phyloP scores from a whole-genome alignment of 768 basidiomycete genomes.

The Strobilomyces confusus region DNA sequence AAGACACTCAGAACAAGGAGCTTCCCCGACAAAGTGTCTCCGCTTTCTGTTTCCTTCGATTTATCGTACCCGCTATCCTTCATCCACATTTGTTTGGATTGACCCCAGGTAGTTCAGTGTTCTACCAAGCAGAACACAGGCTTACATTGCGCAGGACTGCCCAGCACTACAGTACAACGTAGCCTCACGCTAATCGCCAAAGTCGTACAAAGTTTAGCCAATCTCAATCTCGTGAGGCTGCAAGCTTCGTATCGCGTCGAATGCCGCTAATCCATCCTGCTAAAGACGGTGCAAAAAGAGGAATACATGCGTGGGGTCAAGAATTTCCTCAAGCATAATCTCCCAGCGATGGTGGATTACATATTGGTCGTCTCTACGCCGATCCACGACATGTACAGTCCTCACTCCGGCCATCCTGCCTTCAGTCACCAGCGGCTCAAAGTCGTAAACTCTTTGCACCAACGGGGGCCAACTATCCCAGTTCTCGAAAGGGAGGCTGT shows the following conservation, averaged over 20 bases:
- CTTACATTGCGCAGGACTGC: slow-evolving; percentile 50
- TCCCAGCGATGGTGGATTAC: slow-evolving; percentile 76
- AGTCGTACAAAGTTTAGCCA: slow-evolving; percentile 86
- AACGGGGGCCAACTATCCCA: slow-evolving; percentile 53
- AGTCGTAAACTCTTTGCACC: slow-evolving; percentile 52
- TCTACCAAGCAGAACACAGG: background rate
- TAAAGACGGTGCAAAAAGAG: slow-evolving; percentile 65
- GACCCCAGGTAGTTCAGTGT: slow-evolving; percentile 51
- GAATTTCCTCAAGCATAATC: slow-evolving; percentile 62
- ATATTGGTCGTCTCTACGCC: slow-evolving; percentile 67
- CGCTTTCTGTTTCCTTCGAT: slow-evolving; percentile 85
- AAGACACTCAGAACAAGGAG: slow-evolving; percentile 45
- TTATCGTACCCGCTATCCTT: slow-evolving; percentile 88
- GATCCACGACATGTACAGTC: slow-evolving; percentile 22
- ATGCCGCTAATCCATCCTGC: slow-evolving; percentile 1
- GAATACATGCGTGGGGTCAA: slow-evolving; percentile 78
- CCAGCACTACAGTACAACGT: slow-evolving; percentile 62
- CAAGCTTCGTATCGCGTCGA: background rate
- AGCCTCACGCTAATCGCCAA: slow-evolving; percentile 84
- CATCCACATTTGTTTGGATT: slow-evolving; percentile 83
- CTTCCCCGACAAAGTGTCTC: slow-evolving; percentile 81
- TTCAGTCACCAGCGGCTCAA: slow-evolving; percentile 50
- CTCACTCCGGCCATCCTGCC: slow-evolving; percentile 24
- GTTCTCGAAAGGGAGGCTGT: slow-evolving; percentile 65
- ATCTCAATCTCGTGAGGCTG: slow-evolving; percentile 64